Evolutionary conservation across 176 grass and related monocot species (phyloP).

Genomic region (Thalia dealbata): DNA sequence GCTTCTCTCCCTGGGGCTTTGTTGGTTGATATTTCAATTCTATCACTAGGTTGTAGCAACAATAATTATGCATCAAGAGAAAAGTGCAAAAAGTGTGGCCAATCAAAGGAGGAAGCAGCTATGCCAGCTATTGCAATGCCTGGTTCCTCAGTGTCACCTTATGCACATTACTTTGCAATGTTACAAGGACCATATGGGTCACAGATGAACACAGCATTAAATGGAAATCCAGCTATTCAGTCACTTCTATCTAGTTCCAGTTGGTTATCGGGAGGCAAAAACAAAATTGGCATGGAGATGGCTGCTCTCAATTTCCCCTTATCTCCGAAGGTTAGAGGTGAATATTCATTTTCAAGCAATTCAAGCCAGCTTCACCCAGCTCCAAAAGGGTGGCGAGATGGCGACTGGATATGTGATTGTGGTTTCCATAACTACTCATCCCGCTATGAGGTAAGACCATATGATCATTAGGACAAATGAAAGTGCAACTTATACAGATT

Average conservation of each 20-base stretch:
- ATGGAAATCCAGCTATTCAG: conserved; percentile 48
- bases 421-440: conserved; percentile 98
- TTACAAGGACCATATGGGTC: conserved; percentile 44
- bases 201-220: conserved; percentile 57
- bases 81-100: conserved; percentile 93
- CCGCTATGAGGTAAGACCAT: conserved; percentile 52
- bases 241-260: conserved; percentile 43
- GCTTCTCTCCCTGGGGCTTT: background rate
- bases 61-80: conserved; percentile 99
- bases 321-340: conserved; percentile 14
- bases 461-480: background rate
- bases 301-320: conserved; percentile 41
- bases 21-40: conserved; percentile 54
- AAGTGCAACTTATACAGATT: background rate
- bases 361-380: conserved; percentile 38
- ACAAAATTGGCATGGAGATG: conserved; percentile 48
- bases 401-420: conserved; percentile 95
- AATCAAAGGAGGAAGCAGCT: conserved; percentile 89
- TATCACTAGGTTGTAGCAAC: conserved; percentile 98
- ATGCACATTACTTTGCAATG: conserved; percentile 63
- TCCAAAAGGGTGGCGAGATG: conserved; percentile 76
- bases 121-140: conserved; percentile 73
- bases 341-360: conserved; percentile 17
- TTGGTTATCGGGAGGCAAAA: conserved; percentile 41
- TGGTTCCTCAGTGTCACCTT: conserved; percentile 49